These are phyloP conservation scores for Metschnikowia cerradonensis DNA, from an alignment of 805 yeast species.

Conservation along the genomic window DNA sequence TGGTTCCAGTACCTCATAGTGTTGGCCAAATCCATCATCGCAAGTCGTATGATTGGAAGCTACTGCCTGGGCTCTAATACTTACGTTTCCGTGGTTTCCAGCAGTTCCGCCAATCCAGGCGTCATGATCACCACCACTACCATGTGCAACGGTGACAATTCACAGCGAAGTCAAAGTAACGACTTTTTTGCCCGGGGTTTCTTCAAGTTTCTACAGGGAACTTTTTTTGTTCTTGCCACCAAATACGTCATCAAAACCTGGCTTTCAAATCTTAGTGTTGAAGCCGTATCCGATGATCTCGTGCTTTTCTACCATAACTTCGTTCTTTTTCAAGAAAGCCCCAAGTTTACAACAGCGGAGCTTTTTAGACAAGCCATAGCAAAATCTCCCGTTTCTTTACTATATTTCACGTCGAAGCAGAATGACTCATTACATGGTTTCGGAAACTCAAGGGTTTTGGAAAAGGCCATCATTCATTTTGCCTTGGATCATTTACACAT, in stretches of 20 bases:
- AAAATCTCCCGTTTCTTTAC: conserved; percentile 4
- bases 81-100: conserved; percentile 19
- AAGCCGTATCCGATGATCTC: neutral
- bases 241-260: conserved; percentile 17
- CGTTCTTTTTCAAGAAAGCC: neutral
- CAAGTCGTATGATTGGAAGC: conserved; percentile 29
- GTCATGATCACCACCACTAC: conserved; percentile 15
- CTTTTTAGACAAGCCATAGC: neutral
- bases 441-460: neutral
- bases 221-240: conserved; percentile 16
- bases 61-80: conserved; percentile 23
- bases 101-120: conserved; percentile 6
- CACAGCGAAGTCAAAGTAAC: conserved; percentile 4
- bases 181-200: conserved; percentile 13
- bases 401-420: neutral
- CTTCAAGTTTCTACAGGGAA: conserved; percentile 20
- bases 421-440: neutral
- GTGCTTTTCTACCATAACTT: conserved; percentile 3
- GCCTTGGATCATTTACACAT: conserved; percentile 5
- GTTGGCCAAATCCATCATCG: conserved; percentile 29
- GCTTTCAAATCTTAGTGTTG: conserved; percentile 3
- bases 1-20: conserved; percentile 24
- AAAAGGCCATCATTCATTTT: neutral
- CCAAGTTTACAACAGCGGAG: neutral
- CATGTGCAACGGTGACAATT: conserved; percentile 8